Evolutionary conservation across 1,284 basidiomycete genomes (phyloP).

Genomic region (Trametes hirsuta): DNA sequence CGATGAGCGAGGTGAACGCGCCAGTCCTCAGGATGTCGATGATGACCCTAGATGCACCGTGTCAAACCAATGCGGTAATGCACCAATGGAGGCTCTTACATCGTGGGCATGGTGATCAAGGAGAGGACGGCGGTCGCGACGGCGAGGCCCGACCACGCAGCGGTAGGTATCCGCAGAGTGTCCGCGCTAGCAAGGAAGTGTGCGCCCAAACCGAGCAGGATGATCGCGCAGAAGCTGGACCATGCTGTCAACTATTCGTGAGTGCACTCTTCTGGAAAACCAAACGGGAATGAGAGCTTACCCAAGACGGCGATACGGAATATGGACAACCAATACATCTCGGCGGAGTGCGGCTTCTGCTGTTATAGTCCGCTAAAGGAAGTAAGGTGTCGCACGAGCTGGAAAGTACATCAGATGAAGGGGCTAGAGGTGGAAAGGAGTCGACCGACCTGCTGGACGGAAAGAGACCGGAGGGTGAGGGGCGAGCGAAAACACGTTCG

Average conservation of each 20-base stretch:
- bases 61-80: background rate
- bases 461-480: background rate
- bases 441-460: background rate
- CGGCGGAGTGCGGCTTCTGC: background rate
- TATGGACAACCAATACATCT: slow-evolving; percentile 15
- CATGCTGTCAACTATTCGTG: background rate
- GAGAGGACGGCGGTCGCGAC: slow-evolving; percentile 28
- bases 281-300: background rate
- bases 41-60: slow-evolving; percentile 15
- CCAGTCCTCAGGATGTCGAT: slow-evolving; percentile 26
- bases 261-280: background rate
- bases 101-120: slow-evolving; percentile 24
- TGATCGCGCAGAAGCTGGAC: slow-evolving; percentile 14
- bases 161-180: slow-evolving; percentile 12
- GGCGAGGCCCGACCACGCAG: slow-evolving; percentile 25
- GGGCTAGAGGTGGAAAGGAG: no score
- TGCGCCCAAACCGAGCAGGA: slow-evolving; percentile 21
- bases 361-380: background rate
- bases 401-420: background rate
- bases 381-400: background rate
- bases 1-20: slow-evolving; percentile 32
- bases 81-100: slow-evolving; percentile 18
- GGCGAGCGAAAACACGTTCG: background rate
- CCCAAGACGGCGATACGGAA: slow-evolving; percentile 16
- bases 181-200: slow-evolving; percentile 10